Evolutionary conservation across 768 basidiomycete genomes (phyloP), one percentile per base, ranked within the genome.

Genomic region (Tylopilus subfusipes): DNA sequence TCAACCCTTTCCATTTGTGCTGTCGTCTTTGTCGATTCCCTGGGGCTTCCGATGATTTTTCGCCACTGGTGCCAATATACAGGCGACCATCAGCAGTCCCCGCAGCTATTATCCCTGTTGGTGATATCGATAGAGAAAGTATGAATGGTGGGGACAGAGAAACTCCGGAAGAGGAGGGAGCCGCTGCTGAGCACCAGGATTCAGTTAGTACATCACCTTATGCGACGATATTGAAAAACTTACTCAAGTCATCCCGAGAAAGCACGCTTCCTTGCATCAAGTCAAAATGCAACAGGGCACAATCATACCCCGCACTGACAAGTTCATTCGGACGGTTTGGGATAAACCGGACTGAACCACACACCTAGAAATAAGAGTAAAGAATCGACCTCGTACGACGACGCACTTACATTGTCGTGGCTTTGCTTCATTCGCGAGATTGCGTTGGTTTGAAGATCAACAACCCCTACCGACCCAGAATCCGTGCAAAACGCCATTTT

Each of bases 291-390:
- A 88, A 65, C 24, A 93, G 60, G 4, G 75, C 71, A 38, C 76
- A 80, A 60, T 93, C 91, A 62, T 87, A 92, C 2, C 90, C 90
- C 6, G 83, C 89, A 55, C 86, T 90, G 22, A 93, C 76, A 13
- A 90, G 63, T 66, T 93, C 91, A 40, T 75, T 77, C 4, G 87
- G 82, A 22, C 88, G 76, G 63, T 79, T 79, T 8, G 88, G 85
- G 54, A 93, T 81, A 65, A 90, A 92, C 55, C 75, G 80, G 36
- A 87, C 82, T 18, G 79, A 78, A 12, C 81, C 83, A 44, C 86
- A 89, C 13, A 93, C 81, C 90, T 92, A 62, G 33, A 55, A 50
- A 53, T 56, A 48, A 54, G 53, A 13, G 29, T 45, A 24, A 54
- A 27, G n/a, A 25, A 30, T 24, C 16, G 12, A 48, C 43, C 27